A percentile compares a stretch with the other conserved stretches of the same genome.
These are phyloP conservation scores for Lepidium didymum DNA, from an alignment of 345 rosid species.

Conservation along the genomic window DNA sequence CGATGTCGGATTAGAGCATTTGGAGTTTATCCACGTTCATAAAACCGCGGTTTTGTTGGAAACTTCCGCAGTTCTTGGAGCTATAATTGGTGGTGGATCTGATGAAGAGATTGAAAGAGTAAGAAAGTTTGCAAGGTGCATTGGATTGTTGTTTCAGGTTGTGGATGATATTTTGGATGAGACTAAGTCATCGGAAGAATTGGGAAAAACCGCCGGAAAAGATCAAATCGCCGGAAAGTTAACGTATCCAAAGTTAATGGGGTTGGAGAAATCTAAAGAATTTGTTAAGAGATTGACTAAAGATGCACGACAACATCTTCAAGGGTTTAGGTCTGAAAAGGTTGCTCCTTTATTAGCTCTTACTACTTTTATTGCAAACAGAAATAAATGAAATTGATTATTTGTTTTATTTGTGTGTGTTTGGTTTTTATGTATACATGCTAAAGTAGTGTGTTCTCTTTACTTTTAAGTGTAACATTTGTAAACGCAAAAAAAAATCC, in stretches of 20 bases:
- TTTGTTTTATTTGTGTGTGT: neutral
- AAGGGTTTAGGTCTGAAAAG: slow-evolving; percentile 53
- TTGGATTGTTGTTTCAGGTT: slow-evolving; percentile 86
- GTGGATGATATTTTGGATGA: slow-evolving; percentile 93
- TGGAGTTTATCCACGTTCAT: slow-evolving; percentile 80
- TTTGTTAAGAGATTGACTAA: slow-evolving; percentile 53
- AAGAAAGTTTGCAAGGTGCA: slow-evolving; percentile 60
- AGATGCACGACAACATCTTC: slow-evolving; percentile 61
- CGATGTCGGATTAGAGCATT: slow-evolving; percentile 48
- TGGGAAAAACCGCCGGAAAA: slow-evolving; percentile 94
- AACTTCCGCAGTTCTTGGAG: slow-evolving; percentile 71
- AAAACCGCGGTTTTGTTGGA: slow-evolving; percentile 79
- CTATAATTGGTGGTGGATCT: slow-evolving; percentile 69
- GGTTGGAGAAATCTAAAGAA: slow-evolving; percentile 61
- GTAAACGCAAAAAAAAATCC: neutral
- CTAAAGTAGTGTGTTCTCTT: slow-evolving; percentile 7
- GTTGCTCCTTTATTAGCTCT: slow-evolving; percentile 79
- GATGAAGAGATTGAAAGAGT: slow-evolving; percentile 63
- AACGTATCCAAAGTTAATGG: slow-evolving; percentile 74
- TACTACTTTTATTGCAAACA: slow-evolving; percentile 68
- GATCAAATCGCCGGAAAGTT: slow-evolving; percentile 68
- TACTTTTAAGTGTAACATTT: slow-evolving; percentile 2
- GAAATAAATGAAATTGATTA: slow-evolving; percentile 47
- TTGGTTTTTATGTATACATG: slow-evolving; percentile 23
- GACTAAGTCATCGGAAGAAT: slow-evolving; percentile 69